Conservation (phyloP, 2,329 filamentous ascomycete species). For the Oidium heveae region DNA sequence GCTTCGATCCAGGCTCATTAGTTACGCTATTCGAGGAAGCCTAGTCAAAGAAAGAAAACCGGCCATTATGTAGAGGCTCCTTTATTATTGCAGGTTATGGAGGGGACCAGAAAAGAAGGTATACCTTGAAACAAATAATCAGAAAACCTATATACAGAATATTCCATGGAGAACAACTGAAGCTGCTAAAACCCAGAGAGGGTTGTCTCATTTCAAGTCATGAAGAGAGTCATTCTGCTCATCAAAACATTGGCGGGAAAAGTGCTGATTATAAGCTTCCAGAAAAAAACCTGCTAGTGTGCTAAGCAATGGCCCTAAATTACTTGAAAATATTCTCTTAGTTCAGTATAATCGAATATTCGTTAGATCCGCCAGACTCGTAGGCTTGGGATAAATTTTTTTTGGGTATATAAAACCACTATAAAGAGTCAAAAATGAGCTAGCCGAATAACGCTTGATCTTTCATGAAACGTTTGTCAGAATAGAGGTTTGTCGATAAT, state of each 20-base stretch:
- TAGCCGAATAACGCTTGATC: too few relatives aligned
- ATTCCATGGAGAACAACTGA: not conserved
- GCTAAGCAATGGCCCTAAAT: too few relatives aligned
- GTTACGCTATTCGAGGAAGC: not conserved
- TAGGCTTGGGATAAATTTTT: too few relatives aligned
- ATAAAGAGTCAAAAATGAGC: too few relatives aligned
- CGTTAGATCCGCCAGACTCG: too few relatives aligned
- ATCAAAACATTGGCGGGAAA: not conserved
- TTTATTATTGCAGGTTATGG: not conserved
- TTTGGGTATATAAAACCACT: too few relatives aligned
- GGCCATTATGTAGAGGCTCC: not conserved
- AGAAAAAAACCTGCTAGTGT: not conserved
- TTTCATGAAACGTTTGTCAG: too few relatives aligned
- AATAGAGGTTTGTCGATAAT: too few relatives aligned
- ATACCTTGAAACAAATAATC: not conserved
- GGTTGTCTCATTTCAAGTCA: not conserved
- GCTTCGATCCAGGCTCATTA: not conserved
- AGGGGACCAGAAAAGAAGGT: not conserved
- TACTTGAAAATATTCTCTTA: too few relatives aligned
- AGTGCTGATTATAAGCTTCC: not conserved
- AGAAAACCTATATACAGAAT: not conserved
- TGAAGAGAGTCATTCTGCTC: not conserved
- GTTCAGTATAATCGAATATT: too few relatives aligned
- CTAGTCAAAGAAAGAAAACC: not conserved
- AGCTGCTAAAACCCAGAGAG: not conserved